These are phyloP conservation scores for Trichocladium uniseriatum DNA, from an alignment of 495 filamentous ascomycete genomes.

Conservation along the genomic window DNA sequence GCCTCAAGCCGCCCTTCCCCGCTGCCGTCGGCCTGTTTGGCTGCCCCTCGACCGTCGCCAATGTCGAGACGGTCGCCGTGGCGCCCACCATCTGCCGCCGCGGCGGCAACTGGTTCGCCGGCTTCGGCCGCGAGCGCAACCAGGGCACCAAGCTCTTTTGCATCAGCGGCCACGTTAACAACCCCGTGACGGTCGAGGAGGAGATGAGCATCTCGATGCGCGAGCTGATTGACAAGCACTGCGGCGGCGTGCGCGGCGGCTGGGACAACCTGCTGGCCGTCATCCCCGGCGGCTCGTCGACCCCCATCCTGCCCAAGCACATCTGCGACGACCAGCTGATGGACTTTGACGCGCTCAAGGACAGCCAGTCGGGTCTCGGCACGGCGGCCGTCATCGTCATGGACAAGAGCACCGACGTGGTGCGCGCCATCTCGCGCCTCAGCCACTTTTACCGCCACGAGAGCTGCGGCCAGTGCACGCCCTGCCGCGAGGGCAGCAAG, in stretches of 20 bases:
- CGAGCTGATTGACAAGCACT: conserved; percentile 95
- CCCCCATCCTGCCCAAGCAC: conserved; percentile 80
- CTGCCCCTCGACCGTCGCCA: conserved; percentile 94
- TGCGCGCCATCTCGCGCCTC: conserved; percentile 84
- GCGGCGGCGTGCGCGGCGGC: conserved; percentile 88
- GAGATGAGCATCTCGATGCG: conserved; percentile 94
- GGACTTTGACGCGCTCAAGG: conserved; percentile 98
- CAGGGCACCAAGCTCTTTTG: conserved; percentile 95
- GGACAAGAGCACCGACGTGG: conserved; percentile 94
- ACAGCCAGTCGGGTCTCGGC: conserved; percentile 90
- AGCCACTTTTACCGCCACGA: conserved; percentile 98
- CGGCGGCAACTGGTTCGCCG: conserved; percentile 84
- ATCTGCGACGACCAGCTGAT: conserved; percentile 91
- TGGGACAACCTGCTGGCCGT: conserved; percentile 96
- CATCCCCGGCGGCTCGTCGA: conserved; percentile 94
- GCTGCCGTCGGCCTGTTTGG: conserved; percentile 95
- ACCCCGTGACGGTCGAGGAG: conserved; percentile 94
- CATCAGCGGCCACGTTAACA: conserved; percentile 98
- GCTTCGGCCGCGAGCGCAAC: conserved; percentile 90
- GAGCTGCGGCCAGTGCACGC: conserved; percentile 95
- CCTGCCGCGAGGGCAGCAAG: conserved; percentile 92
- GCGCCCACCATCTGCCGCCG: conserved; percentile 92
- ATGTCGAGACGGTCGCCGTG: conserved; percentile 94
- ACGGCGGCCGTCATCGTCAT: conserved; percentile 99
- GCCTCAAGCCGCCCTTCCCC: conserved; percentile 96